Base-by-base conservation (phyloP, 768 basidiomycete genomes). In the Phanerochaete carnosa region DNA sequence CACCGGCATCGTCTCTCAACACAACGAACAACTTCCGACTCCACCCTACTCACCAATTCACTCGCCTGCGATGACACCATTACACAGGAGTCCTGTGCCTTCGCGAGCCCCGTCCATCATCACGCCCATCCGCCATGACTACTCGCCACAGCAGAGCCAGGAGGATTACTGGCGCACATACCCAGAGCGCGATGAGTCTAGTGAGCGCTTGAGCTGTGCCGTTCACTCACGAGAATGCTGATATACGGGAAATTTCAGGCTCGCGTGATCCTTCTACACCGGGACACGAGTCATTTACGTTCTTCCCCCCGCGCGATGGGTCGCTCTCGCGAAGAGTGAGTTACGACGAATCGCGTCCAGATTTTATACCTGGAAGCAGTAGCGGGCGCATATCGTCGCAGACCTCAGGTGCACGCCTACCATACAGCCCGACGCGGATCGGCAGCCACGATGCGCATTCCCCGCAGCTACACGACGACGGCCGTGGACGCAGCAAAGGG, bases 401-500 rank as follows among this genome's bases (percentile, higher is more conserved):
- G 8, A 59, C 33, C 23, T 51, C 49, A 7, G 23, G 29, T 9
- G 29, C 47, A 26, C 58, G 33, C 2, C 57, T 39, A 3, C 57
- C 46, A 1, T 49, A 49, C 57, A 49, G 54, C 23, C 54, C 54
- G 2, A 39, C 23, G 22, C 35, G 54, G 16, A 55, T 28, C 35
- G 33, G 19, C 35, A 43, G 54, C n/a, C 54, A 55, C 37, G 54
- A 43, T 45, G 46, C 25, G 28, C 47, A 58, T 29, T 49, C 22
- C 23, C 45, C 32, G 60, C 63, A 5, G 46, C 46, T 33, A 66
- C 64, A 59, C 33, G 67, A 65, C 19, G 70, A 66, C 16, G 23
- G 39, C 32, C 71, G 77, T n/a, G 74, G 77, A 19, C 68, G 71
- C 62, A 78, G 69, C 58, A 79, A 82, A 22, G 54, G 54, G 11